Base-by-base conservation (phyloP, 352 stramenopile genomes). In the Pythium myriotylum region DNA sequence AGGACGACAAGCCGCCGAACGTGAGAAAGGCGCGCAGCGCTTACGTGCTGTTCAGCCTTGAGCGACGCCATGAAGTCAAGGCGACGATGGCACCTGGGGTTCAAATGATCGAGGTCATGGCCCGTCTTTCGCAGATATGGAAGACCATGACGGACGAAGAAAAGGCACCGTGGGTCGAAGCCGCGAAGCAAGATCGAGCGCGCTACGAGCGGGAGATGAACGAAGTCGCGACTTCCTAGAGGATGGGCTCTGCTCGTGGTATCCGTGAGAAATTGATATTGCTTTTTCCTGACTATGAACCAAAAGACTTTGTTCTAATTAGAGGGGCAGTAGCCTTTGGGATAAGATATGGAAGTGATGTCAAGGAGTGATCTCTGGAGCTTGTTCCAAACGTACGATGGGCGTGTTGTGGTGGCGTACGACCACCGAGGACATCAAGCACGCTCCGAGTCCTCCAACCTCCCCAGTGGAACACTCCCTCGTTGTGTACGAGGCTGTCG, bases 121-220 rank as follows among this genome's bases (percentile, higher is more conserved):
- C 52, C 0, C 50, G 39, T 5, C 53, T 81, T 14, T 76, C 67
- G 3, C 53, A 73, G 23, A 61, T 76, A 4, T 81, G 73, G 73
- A 70, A 73, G 40, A 60, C 39, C 3, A 74, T 81, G 68, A 68
- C 27, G 3, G 70, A 77, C 19, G 69, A 75, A n/a, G 66, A 78
- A 20, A 68, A 71, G 47, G 42, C 55, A 0, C 67, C 62, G 16
- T 80, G 72, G 72, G 54, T 68, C 14, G 59, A 80, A 39, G 65
- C 61, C 5, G 53, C 67, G 9, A 60, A 65, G 27, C 6, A 72
- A 35, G 72, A 80, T 48, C 63, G 62, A 14, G n/a, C 43, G 20
- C 65, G 72, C 22, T 80, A 80, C 55, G 68, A 77, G 40, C 58
- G 53, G 16, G 69, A 77, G 62, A 89, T 92, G 75, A 90, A 92